A percentile compares a stretch with the other conserved stretches of the same genome.
Conservation (phyloP, 768 basidiomycete species). For the Ramaria sp. region DNA sequence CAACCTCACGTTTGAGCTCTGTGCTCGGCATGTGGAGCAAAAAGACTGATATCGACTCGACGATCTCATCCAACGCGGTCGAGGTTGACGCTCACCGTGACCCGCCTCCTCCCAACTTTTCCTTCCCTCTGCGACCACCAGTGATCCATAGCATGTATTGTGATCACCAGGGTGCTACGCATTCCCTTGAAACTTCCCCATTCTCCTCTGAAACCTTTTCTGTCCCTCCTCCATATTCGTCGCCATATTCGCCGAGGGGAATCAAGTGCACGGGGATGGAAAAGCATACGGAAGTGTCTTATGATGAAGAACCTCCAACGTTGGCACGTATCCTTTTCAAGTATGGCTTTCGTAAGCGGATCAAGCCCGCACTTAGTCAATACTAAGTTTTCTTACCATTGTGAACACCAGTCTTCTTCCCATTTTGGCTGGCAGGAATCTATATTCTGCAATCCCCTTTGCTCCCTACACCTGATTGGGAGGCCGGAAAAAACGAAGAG, state of each 20-base stretch:
- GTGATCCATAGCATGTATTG: neutral
- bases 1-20: neutral
- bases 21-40: neutral
- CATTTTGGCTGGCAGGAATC: constrained; percentile 34
- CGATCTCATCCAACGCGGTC: neutral
- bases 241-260: neutral
- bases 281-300: neutral
- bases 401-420: constrained; percentile 31
- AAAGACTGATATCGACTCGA: neutral
- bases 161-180: neutral
- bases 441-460: constrained; percentile 31
- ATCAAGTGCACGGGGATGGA: neutral
- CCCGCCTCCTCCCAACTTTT: neutral
- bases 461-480: constrained; percentile 24
- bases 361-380: neutral
- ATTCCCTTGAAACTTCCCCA: neutral
- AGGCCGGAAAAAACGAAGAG: constrained; percentile 24
- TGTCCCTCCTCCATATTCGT: neutral
- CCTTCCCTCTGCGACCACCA: neutral
- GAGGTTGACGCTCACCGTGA: neutral
- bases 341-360: constrained; percentile 35
- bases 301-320: constrained; percentile 27
- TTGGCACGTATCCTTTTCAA: constrained; percentile 39
- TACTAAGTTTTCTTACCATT: constrained; percentile 1
- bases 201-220: neutral